Evolutionary conservation across 495 filamentous ascomycete species (phyloP), one percentile per base, ranked within the genome.

Genomic region (Chaetomium fimeti): DNA sequence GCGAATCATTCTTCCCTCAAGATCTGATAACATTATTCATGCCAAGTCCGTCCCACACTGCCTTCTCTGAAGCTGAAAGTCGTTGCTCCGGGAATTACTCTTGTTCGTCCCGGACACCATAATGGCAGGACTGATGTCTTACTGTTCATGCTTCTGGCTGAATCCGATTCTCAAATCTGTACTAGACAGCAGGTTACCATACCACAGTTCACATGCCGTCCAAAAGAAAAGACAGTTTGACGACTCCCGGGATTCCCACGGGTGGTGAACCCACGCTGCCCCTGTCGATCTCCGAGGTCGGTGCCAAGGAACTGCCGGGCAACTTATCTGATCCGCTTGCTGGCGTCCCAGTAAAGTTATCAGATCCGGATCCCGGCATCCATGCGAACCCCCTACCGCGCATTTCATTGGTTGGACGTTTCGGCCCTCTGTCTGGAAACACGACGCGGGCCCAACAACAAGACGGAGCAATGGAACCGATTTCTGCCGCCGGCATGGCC

Each of bases 21-120:
- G 74, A 79, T 79, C 77, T 74, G 76, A 78, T 78, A 76, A 79
- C 72, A 78, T 76, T 73, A 73, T 59, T 67, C 66, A 73, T 71
- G 69, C 65, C 65, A 70, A 72, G 72, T 13, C 49, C 22, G 16
- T 22, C 48, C 56, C 59, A 61, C 45, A 43, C 55, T n/a, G n/a
- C n/a, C n/a, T n/a, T n/a, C n/a, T n/a, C n/a, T n/a, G n/a, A n/a
- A n/a, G n/a, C n/a, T n/a, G n/a, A n/a, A n/a, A n/a, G n/a, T n/a
- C n/a, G n/a, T n/a, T n/a, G n/a, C n/a, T n/a, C n/a, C n/a, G n/a
- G n/a, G n/a, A n/a, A n/a, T n/a, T n/a, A 32, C 6, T 36, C 8
- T 36, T 36, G 5, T 36, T 5, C 32, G 12, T 36, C 32, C 8
- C 8, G 29, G n/a, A n/a, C n/a, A n/a, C n/a, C n/a, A n/a, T n/a